Conservation (phyloP, 805 yeast species). For the Schwanniomyces vanrijiae region DNA sequence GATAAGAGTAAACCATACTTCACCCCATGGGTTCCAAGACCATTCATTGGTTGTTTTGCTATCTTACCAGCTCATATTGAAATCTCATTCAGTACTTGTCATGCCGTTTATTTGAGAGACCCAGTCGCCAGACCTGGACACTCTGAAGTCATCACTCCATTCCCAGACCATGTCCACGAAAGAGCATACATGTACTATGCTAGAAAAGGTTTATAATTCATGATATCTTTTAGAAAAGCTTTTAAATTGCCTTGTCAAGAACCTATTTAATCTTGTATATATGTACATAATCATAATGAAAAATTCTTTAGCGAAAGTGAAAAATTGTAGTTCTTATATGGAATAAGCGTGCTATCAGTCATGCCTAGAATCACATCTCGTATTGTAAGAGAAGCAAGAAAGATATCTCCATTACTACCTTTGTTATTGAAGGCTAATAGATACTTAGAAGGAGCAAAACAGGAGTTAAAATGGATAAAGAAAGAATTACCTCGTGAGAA, state of each 20-base stretch:
- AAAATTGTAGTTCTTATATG: background rate
- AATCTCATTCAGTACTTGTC: conserved; percentile 86
- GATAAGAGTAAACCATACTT: conserved; percentile 80
- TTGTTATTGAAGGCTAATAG: conserved; percentile 33
- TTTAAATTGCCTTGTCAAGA: background rate
- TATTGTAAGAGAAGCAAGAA: conserved; percentile 26
- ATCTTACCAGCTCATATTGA: conserved; percentile 91
- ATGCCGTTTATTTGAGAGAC: conserved; percentile 93
- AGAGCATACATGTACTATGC: conserved; percentile 93
- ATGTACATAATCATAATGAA: conserved; percentile 3
- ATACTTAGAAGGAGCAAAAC: conserved; percentile 42
- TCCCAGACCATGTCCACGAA: conserved; percentile 77
- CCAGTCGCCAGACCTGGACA: conserved; percentile 97
- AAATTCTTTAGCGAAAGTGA: background rate
- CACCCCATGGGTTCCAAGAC: conserved; percentile 97
- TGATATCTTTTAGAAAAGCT: background rate
- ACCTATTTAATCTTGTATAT: conserved; percentile 7
- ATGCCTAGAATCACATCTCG: conserved; percentile 35
- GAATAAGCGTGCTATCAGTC: background rate
- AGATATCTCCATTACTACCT: conserved; percentile 25
- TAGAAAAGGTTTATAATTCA: conserved; percentile 57
- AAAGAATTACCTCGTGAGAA: conserved; percentile 48
- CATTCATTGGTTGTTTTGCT: conserved; percentile 89
- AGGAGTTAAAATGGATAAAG: conserved; percentile 65
- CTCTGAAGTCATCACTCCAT: conserved; percentile 93